Percentiles rank a stretch among this genome's conserved stretches.
Evolutionary conservation across 2,329 filamentous ascomycete species (phyloP).

Genomic region (Neopestalotiopsis sp.): DNA sequence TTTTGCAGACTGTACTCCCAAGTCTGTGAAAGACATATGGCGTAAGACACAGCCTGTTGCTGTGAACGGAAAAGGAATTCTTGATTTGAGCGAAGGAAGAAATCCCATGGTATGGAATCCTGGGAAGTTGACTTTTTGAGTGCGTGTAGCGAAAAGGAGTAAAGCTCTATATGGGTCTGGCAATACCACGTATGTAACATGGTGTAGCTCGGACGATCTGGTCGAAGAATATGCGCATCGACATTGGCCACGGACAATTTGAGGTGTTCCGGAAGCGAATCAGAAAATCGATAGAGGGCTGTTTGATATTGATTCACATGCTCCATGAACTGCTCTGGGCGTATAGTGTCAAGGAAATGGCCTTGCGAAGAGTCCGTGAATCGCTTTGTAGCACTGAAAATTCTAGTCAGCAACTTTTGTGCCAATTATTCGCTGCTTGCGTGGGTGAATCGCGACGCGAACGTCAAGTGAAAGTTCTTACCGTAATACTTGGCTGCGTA

Average conservation of each 20-base stretch:
- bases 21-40: conserved; percentile 21
- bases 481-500: conserved; percentile 21
- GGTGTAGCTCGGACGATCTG: conserved; percentile 20
- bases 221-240: conserved; percentile 18
- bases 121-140: background rate
- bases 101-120: conserved; percentile 14
- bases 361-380: conserved; percentile 15
- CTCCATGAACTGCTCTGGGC: conserved; percentile 20
- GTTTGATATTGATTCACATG: conserved; percentile 21
- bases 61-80: conserved; percentile 17
- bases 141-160: conserved; percentile 16
- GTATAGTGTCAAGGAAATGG: background rate
- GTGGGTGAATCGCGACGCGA: background rate
- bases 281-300: conserved; percentile 18
- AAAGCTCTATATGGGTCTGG: conserved; percentile 18
- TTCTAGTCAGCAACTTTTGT: background rate
- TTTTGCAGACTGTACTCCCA: conserved; percentile 20
- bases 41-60: conserved; percentile 21
- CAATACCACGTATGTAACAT: conserved; percentile 20
- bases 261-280: conserved; percentile 20
- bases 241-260: conserved; percentile 17
- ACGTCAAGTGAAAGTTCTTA: conserved; percentile 4
- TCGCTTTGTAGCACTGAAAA: conserved; percentile 12
- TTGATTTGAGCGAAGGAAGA: conserved; percentile 15
- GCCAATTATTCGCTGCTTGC: background rate